A percentile compares a stretch with the other conserved stretches of the same genome.
Conservation (phyloP, 1,284 basidiomycete species). For the Puccinia coronata region DNA sequence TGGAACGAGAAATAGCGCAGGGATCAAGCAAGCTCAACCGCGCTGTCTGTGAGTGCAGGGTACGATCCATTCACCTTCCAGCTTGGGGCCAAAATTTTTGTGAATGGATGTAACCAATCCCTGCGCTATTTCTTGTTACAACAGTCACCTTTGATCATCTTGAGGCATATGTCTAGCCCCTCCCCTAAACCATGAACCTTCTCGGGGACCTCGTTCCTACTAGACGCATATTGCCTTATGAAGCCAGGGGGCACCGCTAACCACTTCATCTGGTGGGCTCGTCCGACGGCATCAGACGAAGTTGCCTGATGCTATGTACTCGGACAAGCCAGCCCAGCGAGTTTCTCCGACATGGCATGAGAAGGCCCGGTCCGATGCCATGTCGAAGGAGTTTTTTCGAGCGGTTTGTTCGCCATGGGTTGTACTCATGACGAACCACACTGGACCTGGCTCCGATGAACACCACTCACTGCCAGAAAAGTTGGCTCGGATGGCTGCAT, state of each 20-base stretch:
- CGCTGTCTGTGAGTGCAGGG: conserved; percentile 4
- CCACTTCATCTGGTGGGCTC: too few relatives aligned
- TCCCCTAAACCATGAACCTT: not conserved
- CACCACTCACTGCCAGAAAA: too few relatives aligned
- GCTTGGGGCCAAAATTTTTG: not conserved
- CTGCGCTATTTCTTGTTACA: not conserved
- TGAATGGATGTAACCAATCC: not conserved
- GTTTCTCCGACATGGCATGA: too few relatives aligned
- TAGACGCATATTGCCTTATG: not conserved
- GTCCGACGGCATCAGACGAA: too few relatives aligned
- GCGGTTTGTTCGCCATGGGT: too few relatives aligned
- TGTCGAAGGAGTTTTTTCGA: too few relatives aligned
- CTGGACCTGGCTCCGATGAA: too few relatives aligned
- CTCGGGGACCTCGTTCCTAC: not conserved
- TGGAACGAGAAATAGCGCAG: not conserved
- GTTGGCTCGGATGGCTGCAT: too few relatives aligned
- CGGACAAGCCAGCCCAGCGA: too few relatives aligned
- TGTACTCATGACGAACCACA: too few relatives aligned
- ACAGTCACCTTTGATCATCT: not conserved
- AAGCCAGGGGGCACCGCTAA: not conserved
- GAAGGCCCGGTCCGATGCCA: too few relatives aligned
- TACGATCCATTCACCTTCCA: not conserved
- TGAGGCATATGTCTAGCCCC: not conserved
- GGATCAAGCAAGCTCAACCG: conserved; percentile 3
- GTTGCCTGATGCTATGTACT: too few relatives aligned